Conservation (phyloP, 2,329 filamentous ascomycete genomes). For the Cladosporium phlei region DNA sequence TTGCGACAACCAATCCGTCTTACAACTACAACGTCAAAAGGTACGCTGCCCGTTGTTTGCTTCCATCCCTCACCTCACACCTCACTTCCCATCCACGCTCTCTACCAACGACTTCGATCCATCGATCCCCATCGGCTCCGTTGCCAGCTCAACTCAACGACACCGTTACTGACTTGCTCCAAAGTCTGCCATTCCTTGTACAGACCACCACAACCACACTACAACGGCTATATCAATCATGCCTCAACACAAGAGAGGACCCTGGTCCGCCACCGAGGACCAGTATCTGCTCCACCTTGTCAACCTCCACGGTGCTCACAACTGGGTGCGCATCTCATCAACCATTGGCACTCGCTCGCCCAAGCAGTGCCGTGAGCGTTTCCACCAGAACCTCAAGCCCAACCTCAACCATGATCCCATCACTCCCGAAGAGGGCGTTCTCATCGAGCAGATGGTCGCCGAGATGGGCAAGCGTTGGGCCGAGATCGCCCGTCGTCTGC, state of each 20-base stretch:
- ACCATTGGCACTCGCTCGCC: constrained; percentile 73
- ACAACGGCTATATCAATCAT: constrained; percentile 25
- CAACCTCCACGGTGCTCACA: constrained; percentile 65
- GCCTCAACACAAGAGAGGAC: constrained; percentile 65
- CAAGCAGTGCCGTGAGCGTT: constrained; percentile 93
- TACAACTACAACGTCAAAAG: constrained; percentile 13
- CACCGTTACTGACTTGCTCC: constrained; percentile 10
- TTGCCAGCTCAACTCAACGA: constrained; percentile 19
- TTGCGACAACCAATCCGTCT: constrained; percentile 9
- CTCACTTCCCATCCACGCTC: constrained; percentile 11
- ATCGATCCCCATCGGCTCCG: constrained; percentile 15
- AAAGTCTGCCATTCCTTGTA: constrained; percentile 14
- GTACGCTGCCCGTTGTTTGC: constrained; percentile 13
- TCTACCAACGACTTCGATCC: constrained; percentile 32
- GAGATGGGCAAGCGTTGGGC: constrained; percentile 87
- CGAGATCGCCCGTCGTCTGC: constrained; percentile 77
- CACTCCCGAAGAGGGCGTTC: constrained; percentile 65
- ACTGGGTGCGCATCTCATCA: constrained; percentile 85
- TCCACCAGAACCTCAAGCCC: constrained; percentile 86
- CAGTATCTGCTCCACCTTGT: constrained; percentile 65
- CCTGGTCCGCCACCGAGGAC: constrained; percentile 79
- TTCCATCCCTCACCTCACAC: constrained; percentile 3
- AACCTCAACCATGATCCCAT: constrained; percentile 75
- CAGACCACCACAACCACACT: constrained; percentile 8
- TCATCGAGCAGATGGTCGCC: constrained; percentile 72